These are phyloP conservation scores for Lotus japonicus DNA, from an alignment of 306 rosid species.

Conservation along the genomic window DNA sequence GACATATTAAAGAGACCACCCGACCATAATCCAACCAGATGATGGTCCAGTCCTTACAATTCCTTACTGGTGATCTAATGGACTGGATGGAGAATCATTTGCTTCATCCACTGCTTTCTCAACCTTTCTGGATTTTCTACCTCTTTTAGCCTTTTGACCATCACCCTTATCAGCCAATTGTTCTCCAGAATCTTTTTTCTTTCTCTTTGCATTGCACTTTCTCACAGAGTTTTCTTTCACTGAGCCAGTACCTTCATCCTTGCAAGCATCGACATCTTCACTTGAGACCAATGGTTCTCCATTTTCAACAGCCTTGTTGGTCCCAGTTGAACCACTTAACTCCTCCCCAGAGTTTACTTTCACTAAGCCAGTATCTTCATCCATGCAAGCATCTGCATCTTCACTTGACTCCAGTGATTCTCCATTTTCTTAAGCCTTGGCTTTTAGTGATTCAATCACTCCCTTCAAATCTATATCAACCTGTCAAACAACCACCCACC, in stretches of 20 bases:
- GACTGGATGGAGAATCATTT: slow-evolving; percentile 30
- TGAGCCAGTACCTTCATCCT: neutral
- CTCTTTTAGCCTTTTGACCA: neutral
- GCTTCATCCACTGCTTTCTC: slow-evolving; percentile 10
- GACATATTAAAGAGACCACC: too few species aligned
- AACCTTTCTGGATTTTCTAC: neutral
- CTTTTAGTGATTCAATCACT: slow-evolving; percentile 51
- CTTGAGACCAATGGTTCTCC: too few species aligned
- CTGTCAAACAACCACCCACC: slow-evolving; percentile 31
- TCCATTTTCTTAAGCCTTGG: slow-evolving; percentile 33
- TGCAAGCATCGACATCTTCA: neutral
- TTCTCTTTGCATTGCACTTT: slow-evolving; percentile 8
- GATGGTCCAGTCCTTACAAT: too few species aligned
- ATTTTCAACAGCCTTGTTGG: too few species aligned
- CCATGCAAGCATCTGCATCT: slow-evolving; percentile 5
- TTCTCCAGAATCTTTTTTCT: slow-evolving; percentile 4
- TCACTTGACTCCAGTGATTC: slow-evolving; percentile 7
- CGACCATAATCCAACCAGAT: too few species aligned
- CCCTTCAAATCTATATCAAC: slow-evolving; percentile 51
- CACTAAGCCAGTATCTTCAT: slow-evolving; percentile 1
- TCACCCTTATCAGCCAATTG: neutral
- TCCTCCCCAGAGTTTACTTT: neutral
- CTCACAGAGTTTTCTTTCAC: too few species aligned
- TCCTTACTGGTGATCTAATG: neutral
- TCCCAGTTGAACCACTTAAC: neutral